Percentiles rank a stretch among this genome's conserved stretches.
These are phyloP conservation scores for Chlamydomonas urium DNA, from an alignment of 139 green algal species.

Conservation along the genomic window DNA sequence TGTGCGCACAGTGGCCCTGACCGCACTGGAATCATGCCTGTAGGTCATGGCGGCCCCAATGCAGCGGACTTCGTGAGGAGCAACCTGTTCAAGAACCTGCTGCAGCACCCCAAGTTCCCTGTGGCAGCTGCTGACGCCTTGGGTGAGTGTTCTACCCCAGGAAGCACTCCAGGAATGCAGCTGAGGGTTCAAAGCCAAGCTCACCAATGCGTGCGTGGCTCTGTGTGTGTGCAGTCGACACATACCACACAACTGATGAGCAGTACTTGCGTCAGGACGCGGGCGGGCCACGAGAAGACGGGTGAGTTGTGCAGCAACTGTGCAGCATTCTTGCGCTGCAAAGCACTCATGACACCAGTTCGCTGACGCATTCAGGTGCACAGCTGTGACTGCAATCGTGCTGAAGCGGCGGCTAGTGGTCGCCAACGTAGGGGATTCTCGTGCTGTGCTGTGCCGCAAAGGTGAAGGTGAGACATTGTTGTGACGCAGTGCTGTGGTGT, in stretches of 20 bases:
- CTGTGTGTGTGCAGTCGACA: conserved; percentile 61
- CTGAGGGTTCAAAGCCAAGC: too few relatives aligned
- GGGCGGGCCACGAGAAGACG: conserved; percentile 65
- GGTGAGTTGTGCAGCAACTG: too few relatives aligned
- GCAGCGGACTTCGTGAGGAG: conserved; percentile 80
- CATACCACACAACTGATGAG: conserved; percentile 74
- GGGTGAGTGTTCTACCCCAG: neutral
- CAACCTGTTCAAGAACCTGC: conserved; percentile 83
- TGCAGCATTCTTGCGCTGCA: too few relatives aligned
- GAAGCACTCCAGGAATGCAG: too few relatives aligned
- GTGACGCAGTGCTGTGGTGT: neutral
- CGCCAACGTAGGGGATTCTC: conserved; percentile 89
- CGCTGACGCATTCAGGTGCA: conserved; percentile 63
- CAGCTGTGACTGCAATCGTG: conserved; percentile 76
- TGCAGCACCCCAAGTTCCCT: conserved; percentile 66
- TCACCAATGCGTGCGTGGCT: too few relatives aligned
- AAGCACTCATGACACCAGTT: too few relatives aligned
- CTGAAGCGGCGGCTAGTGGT: conserved; percentile 68
- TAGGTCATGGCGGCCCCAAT: conserved; percentile 84
- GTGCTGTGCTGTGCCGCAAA: conserved; percentile 72
- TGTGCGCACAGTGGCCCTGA: neutral
- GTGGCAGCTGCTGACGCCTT: too few relatives aligned
- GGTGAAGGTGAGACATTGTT: conserved; percentile 46
- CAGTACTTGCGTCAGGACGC: conserved; percentile 70
- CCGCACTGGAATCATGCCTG: neutral